These are phyloP conservation scores for Cocos nucifera DNA, from an alignment of 176 grass and related monocot genomes.

Conservation along the genomic window DNA sequence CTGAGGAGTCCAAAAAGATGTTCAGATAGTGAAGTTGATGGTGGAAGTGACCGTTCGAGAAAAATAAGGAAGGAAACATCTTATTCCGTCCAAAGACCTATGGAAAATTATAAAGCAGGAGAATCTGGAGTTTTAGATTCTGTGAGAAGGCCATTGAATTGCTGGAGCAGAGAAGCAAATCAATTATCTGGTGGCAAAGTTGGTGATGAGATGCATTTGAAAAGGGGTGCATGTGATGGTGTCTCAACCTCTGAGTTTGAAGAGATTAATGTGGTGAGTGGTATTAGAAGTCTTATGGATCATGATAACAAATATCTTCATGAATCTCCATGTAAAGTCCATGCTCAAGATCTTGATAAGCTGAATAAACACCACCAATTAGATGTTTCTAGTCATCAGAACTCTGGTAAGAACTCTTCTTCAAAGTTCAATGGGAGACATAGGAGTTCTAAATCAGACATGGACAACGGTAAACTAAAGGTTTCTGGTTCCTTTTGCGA, in stretches of 20 bases:
- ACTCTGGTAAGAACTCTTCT: slow-evolving; percentile 11
- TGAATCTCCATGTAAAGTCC: slow-evolving; percentile 1
- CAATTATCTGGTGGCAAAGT: slow-evolving; percentile 1
- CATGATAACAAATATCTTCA: background rate
- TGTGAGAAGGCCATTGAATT: background rate
- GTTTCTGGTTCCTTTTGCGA: slow-evolving; percentile 2
- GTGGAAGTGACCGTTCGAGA: slow-evolving; percentile 6
- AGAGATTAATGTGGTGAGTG: background rate
- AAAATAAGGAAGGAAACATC: background rate
- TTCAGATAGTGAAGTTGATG: slow-evolving; percentile 39
- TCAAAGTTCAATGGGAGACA: slow-evolving; percentile 7
- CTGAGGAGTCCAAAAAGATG: slow-evolving; percentile 38
- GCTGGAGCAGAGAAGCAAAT: background rate
- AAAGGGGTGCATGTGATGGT: background rate
- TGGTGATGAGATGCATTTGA: background rate
- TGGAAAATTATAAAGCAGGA: background rate
- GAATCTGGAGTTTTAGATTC: slow-evolving; percentile 6
- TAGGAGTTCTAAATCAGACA: slow-evolving; percentile 6
- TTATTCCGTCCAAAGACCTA: background rate
- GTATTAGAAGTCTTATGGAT: background rate
- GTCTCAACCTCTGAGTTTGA: background rate
- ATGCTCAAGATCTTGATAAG: slow-evolving; percentile 3
- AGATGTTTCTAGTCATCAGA: background rate
- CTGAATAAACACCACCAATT: background rate
- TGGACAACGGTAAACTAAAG: background rate